A percentile compares a stretch with the other conserved stretches of the same genome.
These are phyloP conservation scores for Lunularia cruciata DNA, from an alignment of 225 moss, liverwort and hornwort genomes.

Conservation along the genomic window DNA sequence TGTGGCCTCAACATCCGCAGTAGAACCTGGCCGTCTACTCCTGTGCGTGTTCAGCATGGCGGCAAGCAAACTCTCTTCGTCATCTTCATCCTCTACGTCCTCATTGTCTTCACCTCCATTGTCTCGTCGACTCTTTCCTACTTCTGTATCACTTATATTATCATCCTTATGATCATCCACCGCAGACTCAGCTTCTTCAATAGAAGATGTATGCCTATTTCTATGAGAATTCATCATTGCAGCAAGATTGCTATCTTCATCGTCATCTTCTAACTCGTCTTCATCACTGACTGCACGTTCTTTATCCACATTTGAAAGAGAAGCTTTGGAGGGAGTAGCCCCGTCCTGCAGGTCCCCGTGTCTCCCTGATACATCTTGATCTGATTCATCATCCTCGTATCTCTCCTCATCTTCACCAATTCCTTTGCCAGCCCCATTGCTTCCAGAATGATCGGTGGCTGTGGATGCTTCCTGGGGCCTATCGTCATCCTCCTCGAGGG, in stretches of 20 bases:
- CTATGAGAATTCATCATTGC: constrained; percentile 39
- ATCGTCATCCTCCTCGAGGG: constrained; percentile 14
- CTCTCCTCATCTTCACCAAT: background rate
- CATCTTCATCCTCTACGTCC: constrained; percentile 36
- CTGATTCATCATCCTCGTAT: background rate
- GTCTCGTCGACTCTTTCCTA: background rate
- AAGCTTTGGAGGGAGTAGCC: background rate
- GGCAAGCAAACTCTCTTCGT: constrained; percentile 31
- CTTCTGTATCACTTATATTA: constrained; percentile 12
- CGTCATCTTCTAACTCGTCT: constrained; percentile 26
- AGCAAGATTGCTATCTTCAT: constrained; percentile 35
- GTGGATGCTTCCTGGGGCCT: background rate
- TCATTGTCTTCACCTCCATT: constrained; percentile 21
- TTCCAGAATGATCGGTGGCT: background rate
- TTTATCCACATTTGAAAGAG: background rate
- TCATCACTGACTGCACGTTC: background rate
- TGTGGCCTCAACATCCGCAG: constrained; percentile 17
- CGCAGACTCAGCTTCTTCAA: constrained; percentile 9
- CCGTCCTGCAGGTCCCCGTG: background rate
- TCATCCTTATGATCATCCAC: constrained; percentile 9
- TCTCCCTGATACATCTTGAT: background rate
- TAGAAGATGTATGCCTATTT: constrained; percentile 29
- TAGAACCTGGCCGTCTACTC: constrained; percentile 19
- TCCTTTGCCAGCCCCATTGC: background rate
- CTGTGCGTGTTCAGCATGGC: constrained; percentile 23